phyloP scores from a whole-genome alignment of 352 stramenopile genomes.

The Pythium rhizo-oryzae region DNA sequence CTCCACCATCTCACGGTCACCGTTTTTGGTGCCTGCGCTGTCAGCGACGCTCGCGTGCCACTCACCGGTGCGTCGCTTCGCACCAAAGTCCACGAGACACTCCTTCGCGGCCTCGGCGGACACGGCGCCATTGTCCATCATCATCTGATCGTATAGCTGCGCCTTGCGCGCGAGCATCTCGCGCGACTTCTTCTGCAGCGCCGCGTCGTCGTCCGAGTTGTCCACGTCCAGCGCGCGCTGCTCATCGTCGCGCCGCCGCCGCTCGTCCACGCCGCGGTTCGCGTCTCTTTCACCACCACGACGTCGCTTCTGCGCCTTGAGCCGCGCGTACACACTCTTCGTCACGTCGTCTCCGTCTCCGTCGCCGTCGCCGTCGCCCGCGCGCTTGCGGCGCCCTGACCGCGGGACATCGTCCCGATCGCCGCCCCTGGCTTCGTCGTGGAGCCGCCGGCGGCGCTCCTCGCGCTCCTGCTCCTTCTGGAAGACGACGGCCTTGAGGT shows the following conservation, averaged over 20 bases:
- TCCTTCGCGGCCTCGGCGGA: conserved; percentile 35
- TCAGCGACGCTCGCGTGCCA: conserved; percentile 23
- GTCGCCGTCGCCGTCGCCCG: neutral
- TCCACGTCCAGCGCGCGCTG: conserved; percentile 42
- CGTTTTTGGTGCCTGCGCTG: neutral
- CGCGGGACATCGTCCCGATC: conserved; percentile 9
- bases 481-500: conserved; percentile 83
- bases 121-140: conserved; percentile 30
- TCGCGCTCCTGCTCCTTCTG: conserved; percentile 82
- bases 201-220: conserved; percentile 65
- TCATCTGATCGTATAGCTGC: conserved; percentile 77
- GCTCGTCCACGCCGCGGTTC: conserved; percentile 66
- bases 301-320: conserved; percentile 42
- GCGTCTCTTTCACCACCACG: conserved; percentile 13
- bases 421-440: conserved; percentile 22
- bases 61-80: conserved; percentile 41
- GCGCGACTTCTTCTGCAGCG: conserved; percentile 56
- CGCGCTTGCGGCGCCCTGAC: conserved; percentile 12
- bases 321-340: conserved; percentile 44
- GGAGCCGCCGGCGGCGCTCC: conserved; percentile 47
- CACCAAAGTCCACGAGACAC: conserved; percentile 72
- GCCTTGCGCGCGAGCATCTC: conserved; percentile 73
- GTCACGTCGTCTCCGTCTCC: conserved; percentile 10
- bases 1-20: conserved; percentile 29
- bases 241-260: conserved; percentile 54